Evolutionary conservation across 176 grass and related monocot genomes (phyloP).

Genomic region (Aegilops longissima): DNA sequence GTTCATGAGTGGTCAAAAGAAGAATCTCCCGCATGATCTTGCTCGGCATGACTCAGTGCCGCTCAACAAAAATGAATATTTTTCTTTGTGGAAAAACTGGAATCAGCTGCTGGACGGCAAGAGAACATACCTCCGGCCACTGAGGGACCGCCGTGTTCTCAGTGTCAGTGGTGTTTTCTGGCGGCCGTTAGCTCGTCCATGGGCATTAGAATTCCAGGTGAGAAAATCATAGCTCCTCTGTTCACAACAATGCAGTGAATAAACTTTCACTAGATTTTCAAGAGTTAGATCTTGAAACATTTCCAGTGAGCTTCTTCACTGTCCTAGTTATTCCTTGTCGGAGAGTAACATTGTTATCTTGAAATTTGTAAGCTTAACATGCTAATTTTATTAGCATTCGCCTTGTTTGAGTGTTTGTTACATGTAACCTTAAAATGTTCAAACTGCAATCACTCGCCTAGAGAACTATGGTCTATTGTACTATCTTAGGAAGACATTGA

Average conservation of each 20-base stretch:
- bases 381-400: neutral
- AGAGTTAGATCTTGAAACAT: neutral
- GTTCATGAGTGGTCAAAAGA: neutral
- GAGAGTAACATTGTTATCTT: neutral
- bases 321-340: neutral
- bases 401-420: too few species aligned
- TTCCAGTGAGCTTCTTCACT: neutral
- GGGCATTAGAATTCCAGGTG: constrained; percentile 9
- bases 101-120: neutral
- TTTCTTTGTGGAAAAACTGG: neutral
- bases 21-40: neutral
- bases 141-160: neutral
- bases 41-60: neutral
- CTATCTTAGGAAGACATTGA: neutral
- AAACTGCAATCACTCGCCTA: neutral
- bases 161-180: neutral
- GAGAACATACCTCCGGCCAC: constrained; percentile 5
- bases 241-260: neutral
- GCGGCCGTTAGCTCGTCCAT: neutral
- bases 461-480: too few species aligned
- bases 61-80: neutral
- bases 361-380: constrained; percentile 4
- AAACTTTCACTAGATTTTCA: neutral
- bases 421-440: too few species aligned
- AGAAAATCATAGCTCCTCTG: neutral